Evolutionary conservation across 1,284 basidiomycete species (phyloP).

Genomic region (Fistulina hepatica): DNA sequence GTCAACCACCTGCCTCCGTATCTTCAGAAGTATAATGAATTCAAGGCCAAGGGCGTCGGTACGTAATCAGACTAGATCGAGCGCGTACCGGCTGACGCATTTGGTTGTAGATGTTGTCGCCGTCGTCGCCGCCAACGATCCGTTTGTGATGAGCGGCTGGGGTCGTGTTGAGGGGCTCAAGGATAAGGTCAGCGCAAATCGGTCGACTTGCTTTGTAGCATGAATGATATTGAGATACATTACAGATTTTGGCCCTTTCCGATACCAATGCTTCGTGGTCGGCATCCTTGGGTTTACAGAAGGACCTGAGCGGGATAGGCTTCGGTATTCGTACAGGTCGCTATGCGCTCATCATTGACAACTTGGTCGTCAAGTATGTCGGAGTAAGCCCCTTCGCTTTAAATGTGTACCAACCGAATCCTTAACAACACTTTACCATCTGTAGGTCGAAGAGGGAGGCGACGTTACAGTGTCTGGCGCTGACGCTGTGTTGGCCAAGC

Average conservation of each 20-base stretch:
- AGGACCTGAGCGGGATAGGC: conserved; percentile 45
- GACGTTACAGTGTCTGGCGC: conserved; percentile 52
- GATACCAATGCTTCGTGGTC: conserved; percentile 62
- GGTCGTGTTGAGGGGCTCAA: conserved; percentile 54
- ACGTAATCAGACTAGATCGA: no score
- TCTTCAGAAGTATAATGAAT: conserved; percentile 49
- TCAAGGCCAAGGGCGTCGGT: conserved; percentile 60
- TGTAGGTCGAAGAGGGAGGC: conserved; percentile 39
- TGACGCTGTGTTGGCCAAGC: conserved; percentile 48
- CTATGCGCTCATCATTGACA: conserved; percentile 62
- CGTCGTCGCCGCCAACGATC: conserved; percentile 62
- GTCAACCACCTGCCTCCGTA: conserved; percentile 64
- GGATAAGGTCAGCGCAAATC: conserved; percentile 42
- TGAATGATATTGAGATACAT: not conserved
- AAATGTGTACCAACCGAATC: conserved; percentile 6
- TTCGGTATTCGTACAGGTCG: conserved; percentile 59
- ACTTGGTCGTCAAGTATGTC: conserved; percentile 57
- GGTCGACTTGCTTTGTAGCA: not conserved
- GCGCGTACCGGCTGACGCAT: not conserved
- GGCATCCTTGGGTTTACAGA: conserved; percentile 43
- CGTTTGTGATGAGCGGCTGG: conserved; percentile 76
- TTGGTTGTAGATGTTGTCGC: conserved; percentile 47
- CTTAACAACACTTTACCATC: conserved; percentile 3
- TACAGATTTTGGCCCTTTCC: conserved; percentile 53
- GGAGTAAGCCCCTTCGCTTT: conserved; percentile 30